These are phyloP conservation scores for Huntiella bhutanensis DNA, from an alignment of 2,329 filamentous ascomycete genomes.

Conservation along the genomic window DNA sequence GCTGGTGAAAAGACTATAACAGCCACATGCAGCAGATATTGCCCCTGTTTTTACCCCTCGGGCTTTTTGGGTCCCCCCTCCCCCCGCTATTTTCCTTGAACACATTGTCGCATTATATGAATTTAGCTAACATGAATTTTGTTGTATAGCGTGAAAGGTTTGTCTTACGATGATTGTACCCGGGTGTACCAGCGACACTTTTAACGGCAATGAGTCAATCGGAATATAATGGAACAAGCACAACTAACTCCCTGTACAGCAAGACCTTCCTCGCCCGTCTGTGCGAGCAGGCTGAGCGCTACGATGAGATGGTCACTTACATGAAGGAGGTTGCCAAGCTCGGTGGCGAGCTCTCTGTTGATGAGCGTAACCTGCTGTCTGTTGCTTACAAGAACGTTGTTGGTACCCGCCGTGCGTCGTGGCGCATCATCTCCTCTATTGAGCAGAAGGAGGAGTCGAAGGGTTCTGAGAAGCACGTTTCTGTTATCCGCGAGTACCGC, in stretches of 20 bases:
- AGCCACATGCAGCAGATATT: background rate
- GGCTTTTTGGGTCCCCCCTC: background rate
- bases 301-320: slow-evolving; percentile 99
- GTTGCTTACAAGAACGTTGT: slow-evolving; percentile 99
- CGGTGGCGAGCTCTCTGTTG: slow-evolving; percentile 65
- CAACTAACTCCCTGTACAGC: slow-evolving; percentile 31
- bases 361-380: slow-evolving; percentile 96
- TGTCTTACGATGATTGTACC: background rate
- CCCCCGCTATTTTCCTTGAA: background rate
- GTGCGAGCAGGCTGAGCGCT: slow-evolving; percentile 99
- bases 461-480: slow-evolving; percentile 86
- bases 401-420: slow-evolving; percentile 91
- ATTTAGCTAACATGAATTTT: slow-evolving; percentile 3
- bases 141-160: slow-evolving; percentile 11
- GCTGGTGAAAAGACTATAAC: no score
- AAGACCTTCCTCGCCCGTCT: slow-evolving; percentile 99
- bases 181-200: background rate
- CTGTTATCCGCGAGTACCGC: slow-evolving; percentile 89
- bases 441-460: slow-evolving; percentile 99
- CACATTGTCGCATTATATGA: background rate
- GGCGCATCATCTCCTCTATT: slow-evolving; percentile 98
- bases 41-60: background rate
- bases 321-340: slow-evolving; percentile 99
- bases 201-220: background rate
- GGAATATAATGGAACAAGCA: background rate